These are phyloP conservation scores for Lepraria neglecta DNA, from an alignment of 495 filamentous ascomycete genomes.

Conservation along the genomic window DNA sequence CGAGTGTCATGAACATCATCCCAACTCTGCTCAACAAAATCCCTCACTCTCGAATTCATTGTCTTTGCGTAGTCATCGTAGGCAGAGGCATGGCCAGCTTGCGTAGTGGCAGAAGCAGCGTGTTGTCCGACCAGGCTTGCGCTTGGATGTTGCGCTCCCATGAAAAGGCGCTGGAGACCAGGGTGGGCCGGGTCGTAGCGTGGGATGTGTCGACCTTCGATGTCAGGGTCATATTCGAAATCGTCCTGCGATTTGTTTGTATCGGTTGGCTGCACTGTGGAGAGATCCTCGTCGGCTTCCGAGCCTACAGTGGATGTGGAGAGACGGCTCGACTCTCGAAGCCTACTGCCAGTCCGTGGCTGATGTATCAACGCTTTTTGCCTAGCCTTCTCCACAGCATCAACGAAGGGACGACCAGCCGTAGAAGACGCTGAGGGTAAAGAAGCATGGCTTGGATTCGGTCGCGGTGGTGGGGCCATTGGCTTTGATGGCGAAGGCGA, in stretches of 20 bases:
- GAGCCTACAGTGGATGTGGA: constrained; percentile 29
- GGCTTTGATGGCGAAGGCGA: background rate
- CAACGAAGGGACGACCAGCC: too few relatives aligned
- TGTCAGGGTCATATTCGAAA: background rate
- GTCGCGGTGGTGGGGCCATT: constrained; percentile 18
- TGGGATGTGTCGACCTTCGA: too few relatives aligned
- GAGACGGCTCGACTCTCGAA: constrained; percentile 39
- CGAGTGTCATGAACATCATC: too few relatives aligned
- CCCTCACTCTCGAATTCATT: too few relatives aligned
- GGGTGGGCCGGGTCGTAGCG: too few relatives aligned
- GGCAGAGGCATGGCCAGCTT: too few relatives aligned
- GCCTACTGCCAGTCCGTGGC: constrained; percentile 44
- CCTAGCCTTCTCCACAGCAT: constrained; percentile 35
- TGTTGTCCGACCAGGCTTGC: too few relatives aligned
- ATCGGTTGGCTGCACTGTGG: background rate
- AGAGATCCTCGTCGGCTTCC: constrained; percentile 4
- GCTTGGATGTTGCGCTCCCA: too few relatives aligned
- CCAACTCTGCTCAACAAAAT: too few relatives aligned
- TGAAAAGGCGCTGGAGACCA: too few relatives aligned
- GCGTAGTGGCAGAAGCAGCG: too few relatives aligned
- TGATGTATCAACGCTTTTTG: constrained; percentile 40
- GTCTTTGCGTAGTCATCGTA: too few relatives aligned
- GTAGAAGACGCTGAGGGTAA: constrained; percentile 25
- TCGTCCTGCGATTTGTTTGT: background rate
- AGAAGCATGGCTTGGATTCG: constrained; percentile 13